Conservation (phyloP, 345 rosid species). For the Ailanthus altissimus region DNA sequence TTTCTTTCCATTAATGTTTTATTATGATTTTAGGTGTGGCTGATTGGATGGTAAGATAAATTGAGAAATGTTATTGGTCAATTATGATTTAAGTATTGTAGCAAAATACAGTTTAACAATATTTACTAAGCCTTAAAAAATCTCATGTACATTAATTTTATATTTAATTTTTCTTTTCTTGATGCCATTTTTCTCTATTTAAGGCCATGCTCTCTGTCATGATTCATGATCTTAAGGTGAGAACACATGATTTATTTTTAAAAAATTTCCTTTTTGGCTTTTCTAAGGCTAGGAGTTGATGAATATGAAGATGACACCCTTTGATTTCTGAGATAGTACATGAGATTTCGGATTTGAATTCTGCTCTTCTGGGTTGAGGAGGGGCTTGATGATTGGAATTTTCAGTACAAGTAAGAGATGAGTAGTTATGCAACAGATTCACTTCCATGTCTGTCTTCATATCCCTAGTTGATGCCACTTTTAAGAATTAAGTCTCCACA, state of each 20-base stretch:
- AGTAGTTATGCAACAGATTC: not conserved
- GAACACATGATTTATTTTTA: too few relatives aligned
- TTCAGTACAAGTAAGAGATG: not conserved
- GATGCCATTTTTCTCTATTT: too few relatives aligned
- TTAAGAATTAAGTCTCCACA: not conserved
- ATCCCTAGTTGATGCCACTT: not conserved
- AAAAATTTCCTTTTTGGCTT: too few relatives aligned
- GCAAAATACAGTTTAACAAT: not conserved
- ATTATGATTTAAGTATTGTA: too few relatives aligned
- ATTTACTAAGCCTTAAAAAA: not conserved
- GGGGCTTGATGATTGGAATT: not conserved
- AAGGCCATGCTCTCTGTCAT: too few relatives aligned
- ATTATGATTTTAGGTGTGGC: constrained; percentile 3
- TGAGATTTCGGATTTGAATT: not conserved
- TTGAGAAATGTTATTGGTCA: not conserved
- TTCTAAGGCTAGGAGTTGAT: too few relatives aligned
- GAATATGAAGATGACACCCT: not conserved
- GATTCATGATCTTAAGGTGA: too few relatives aligned
- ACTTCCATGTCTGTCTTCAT: not conserved
- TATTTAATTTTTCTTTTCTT: too few relatives aligned
- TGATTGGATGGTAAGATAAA: not conserved
- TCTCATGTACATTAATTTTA: not conserved
- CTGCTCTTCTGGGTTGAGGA: not conserved
- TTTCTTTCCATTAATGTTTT: not conserved
- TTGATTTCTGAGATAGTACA: too few relatives aligned